Percentiles rank a stretch among this genome's conserved stretches.
phyloP scores from a whole-genome alignment of 2,329 filamentous ascomycete genomes.

The Fusarium sp. region DNA sequence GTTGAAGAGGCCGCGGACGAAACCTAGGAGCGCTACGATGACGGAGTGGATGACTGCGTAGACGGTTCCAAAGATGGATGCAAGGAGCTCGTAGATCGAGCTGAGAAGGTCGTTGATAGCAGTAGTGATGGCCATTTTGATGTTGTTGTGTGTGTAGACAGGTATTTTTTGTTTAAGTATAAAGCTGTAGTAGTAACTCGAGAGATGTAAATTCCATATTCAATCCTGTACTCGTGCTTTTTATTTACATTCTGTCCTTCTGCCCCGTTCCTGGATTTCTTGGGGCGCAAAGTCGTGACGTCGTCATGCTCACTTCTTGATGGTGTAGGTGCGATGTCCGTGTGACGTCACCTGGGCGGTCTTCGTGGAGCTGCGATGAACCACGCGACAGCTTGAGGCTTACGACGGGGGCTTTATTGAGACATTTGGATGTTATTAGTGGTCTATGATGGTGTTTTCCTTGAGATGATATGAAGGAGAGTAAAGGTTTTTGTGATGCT shows the following conservation, averaged over 20 bases:
- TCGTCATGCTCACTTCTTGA: conserved; percentile 42
- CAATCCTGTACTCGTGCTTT: too few species aligned
- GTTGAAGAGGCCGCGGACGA: conserved; percentile 52
- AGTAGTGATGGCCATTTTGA: conserved; percentile 50
- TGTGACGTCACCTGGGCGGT: conserved; percentile 42
- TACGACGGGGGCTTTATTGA: not conserved
- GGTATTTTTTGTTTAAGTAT: not conserved
- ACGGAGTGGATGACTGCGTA: conserved; percentile 50
- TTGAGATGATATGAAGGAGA: not conserved
- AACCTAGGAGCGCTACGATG: conserved; percentile 49
- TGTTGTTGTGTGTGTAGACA: not conserved
- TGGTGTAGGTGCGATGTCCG: conserved; percentile 25
- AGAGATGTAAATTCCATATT: not conserved
- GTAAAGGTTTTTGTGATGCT: not conserved
- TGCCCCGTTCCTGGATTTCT: conserved; percentile 25
- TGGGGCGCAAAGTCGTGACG: conserved; percentile 40
- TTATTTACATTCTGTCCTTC: not conserved
- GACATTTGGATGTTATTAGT: not conserved
- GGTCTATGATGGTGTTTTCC: not conserved
- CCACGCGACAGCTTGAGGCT: conserved; percentile 33
- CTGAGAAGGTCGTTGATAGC: conserved; percentile 54
- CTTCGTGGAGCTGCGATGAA: not conserved
- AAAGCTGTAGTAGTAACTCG: not conserved
- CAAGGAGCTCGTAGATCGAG: conserved; percentile 56
- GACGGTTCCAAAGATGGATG: conserved; percentile 51